Percentiles rank a stretch among this genome's conserved stretches.
phyloP scores from a whole-genome alignment of 2,329 filamentous ascomycete species.

The Plectosphaerella cucumerina region DNA sequence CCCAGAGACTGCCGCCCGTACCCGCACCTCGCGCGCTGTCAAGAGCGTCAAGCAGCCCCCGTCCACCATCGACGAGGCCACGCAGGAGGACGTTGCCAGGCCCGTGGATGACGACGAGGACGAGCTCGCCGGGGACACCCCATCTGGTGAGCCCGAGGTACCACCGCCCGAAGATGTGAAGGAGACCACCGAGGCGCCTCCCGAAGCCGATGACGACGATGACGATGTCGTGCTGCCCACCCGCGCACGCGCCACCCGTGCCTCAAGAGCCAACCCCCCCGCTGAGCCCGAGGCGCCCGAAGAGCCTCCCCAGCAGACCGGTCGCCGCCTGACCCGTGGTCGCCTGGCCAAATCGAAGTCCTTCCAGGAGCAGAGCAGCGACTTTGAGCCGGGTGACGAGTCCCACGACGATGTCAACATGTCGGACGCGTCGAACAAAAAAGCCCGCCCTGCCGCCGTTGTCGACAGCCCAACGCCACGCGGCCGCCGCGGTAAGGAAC shows the following conservation, averaged over 20 bases:
- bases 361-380: slow-evolving; percentile 52
- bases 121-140: slow-evolving; percentile 31
- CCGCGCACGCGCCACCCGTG: slow-evolving; percentile 36
- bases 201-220: slow-evolving; percentile 36
- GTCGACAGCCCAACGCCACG: slow-evolving; percentile 45
- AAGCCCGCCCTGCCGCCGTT: slow-evolving; percentile 32
- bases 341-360: slow-evolving; percentile 40
- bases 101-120: slow-evolving; percentile 31
- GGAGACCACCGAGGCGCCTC: slow-evolving; percentile 4
- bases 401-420: slow-evolving; percentile 48
- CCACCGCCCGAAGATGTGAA: slow-evolving; percentile 22
- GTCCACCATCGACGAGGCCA: slow-evolving; percentile 47
- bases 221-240: slow-evolving; percentile 46
- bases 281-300: slow-evolving; percentile 22
- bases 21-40: slow-evolving; percentile 39
- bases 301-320: slow-evolving; percentile 18
- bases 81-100: slow-evolving; percentile 45
- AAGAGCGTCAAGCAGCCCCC: slow-evolving; percentile 48
- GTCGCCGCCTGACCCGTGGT: slow-evolving; percentile 42
- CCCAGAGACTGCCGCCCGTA: slow-evolving; percentile 44
- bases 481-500: slow-evolving; percentile 37
- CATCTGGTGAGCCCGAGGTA: slow-evolving; percentile 25
- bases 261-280: slow-evolving; percentile 24
- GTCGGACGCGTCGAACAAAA: slow-evolving; percentile 29
- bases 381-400: slow-evolving; percentile 58